These are phyloP conservation scores for Tuber umbilicatum DNA, from an alignment of 495 filamentous ascomycete genomes.

Conservation along the genomic window DNA sequence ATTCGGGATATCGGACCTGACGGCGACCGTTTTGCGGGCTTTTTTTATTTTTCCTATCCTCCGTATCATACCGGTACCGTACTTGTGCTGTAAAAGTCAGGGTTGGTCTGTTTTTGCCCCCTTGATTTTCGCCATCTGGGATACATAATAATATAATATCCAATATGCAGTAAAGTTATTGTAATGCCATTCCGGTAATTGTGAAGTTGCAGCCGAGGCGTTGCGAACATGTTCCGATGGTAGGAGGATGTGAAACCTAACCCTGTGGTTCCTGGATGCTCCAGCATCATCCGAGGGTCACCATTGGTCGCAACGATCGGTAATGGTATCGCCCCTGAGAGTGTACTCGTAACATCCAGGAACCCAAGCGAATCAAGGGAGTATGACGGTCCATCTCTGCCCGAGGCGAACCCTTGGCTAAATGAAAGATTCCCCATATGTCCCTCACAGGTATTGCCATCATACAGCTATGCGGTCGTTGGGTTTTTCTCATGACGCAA, in stretches of 20 bases:
- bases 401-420: neutral
- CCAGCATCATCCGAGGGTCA: neutral
- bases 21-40: neutral
- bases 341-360: neutral
- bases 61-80: neutral
- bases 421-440: neutral
- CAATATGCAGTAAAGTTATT: no score
- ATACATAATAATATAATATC: no score
- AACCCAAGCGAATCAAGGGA: neutral
- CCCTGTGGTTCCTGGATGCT: neutral
- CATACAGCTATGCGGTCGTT: neutral
- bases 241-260: neutral
- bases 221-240: neutral
- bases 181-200: no score
- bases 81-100: neutral
- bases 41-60: neutral
- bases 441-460: neutral
- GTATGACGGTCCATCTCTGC: neutral
- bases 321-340: neutral
- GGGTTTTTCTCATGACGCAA: neutral
- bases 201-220: neutral
- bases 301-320: neutral
- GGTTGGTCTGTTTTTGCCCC: neutral
- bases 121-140: neutral
- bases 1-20: neutral